Base-by-base conservation (phyloP, 495 filamentous ascomycete species). In the Aspergillus egyptiacus region DNA sequence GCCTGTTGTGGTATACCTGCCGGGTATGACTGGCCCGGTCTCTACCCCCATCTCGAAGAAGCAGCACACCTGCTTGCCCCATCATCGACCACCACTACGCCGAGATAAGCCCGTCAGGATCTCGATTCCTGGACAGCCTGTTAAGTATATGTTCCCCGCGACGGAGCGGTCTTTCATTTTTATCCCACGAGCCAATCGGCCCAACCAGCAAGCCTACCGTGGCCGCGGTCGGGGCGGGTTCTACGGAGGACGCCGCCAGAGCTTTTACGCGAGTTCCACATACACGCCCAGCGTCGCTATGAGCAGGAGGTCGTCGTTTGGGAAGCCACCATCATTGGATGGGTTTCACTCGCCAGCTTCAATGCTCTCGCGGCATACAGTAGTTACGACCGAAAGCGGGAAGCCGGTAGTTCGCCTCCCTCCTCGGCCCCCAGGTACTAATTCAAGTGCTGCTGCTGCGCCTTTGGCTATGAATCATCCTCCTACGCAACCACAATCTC, bases 51-150 rank as follows among this genome's bases (percentile, higher is more conserved):
- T 95, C 36, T 79, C 85, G 40, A 78, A 91, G 41, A 87, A 84
- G 60, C 83, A 89, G 51, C 89, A 99, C 64, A 95, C 89, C 20
- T 89, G 89, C 50, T 79, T 99, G 25, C 93, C 93, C 50, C 87
- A 96, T 58, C 93, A 97, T 66, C 83, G 93, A 7, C 94, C 93
- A 42, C 93, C 93, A 25, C 77, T 99, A 27, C 86, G 93, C 40
- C 86, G 93, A 36, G 93, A 99, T 65, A 99, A 97, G 60, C 94
- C 94, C 10, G 93, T 97, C 22, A 84, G 93, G 35, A 87, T 99
- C 47, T 96, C 90, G 20, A 74, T 99, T 34, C 93, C 93, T 6
- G 79, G 84, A 17, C 76, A 83, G 44, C 64, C 78, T 14, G 81
- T 89, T 17, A 80, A 86, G 35, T 96, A 96, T 63, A 91, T 96